Percentiles rank a stretch among this genome's conserved stretches.
phyloP scores from a whole-genome alignment of 73 alveolate genomes.

The Loxodes magnus region DNA sequence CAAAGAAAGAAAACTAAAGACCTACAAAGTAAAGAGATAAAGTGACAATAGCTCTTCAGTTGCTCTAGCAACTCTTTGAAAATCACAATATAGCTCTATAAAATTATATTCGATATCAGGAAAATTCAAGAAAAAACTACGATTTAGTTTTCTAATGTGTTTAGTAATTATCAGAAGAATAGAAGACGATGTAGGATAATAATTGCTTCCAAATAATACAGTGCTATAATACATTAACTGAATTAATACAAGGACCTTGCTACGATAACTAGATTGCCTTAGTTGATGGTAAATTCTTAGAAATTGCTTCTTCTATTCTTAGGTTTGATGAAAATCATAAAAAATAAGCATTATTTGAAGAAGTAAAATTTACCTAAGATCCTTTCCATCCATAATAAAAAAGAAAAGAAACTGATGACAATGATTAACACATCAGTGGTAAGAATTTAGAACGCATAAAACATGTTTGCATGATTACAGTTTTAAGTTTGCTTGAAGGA shows the following conservation, averaged over 20 bases:
- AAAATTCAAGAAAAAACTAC: constrained; percentile 59
- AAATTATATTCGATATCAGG: constrained; percentile 72
- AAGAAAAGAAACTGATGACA: constrained; percentile 21
- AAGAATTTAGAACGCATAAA: background rate
- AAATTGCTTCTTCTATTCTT: constrained; percentile 52
- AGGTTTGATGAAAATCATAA: constrained; percentile 31
- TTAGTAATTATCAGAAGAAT: constrained; percentile 18
- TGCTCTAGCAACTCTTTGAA: constrained; percentile 86
- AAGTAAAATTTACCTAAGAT: no score
- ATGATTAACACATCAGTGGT: background rate
- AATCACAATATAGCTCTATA: constrained; percentile 72
- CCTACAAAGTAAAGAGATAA: background rate
- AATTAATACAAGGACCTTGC: constrained; percentile 96
- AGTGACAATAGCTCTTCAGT: constrained; percentile 53
- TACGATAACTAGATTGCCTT: constrained; percentile 71
- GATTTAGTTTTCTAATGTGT: constrained; percentile 48
- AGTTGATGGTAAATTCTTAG: constrained; percentile 75
- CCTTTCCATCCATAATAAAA: no score
- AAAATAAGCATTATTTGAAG: constrained; percentile 6
- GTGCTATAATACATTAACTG: constrained; percentile 85
- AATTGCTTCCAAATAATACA: constrained; percentile 63
- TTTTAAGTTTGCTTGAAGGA: constrained; percentile 26
- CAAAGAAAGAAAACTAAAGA: background rate
- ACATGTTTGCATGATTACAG: constrained; percentile 22
- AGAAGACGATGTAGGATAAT: constrained; percentile 50